phyloP scores from a whole-genome alignment of 805 yeast genomes.

The Starmerella cellae region DNA sequence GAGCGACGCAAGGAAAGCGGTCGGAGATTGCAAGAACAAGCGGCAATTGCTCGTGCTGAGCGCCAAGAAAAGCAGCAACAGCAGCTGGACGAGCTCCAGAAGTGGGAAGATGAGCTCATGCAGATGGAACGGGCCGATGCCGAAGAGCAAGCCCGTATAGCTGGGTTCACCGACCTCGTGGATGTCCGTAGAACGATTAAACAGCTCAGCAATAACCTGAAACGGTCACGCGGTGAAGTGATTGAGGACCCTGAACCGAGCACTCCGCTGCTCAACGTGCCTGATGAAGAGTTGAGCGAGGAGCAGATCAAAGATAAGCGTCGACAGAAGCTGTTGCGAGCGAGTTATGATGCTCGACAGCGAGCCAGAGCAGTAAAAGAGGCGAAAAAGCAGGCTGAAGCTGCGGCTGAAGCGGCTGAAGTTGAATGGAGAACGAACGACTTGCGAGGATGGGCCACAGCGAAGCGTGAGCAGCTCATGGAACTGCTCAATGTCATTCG shows the following conservation, averaged over 20 bases:
- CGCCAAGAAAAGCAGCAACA: constrained; percentile 77
- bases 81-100: constrained; percentile 50
- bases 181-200: constrained; percentile 52
- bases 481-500: constrained; percentile 46
- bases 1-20: constrained; percentile 78
- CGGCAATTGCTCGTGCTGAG: constrained; percentile 69
- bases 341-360: constrained; percentile 77
- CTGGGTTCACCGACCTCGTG: constrained; percentile 31
- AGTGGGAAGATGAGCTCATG: constrained; percentile 56
- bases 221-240: constrained; percentile 36
- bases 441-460: constrained; percentile 64
- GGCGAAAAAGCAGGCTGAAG: constrained; percentile 45
- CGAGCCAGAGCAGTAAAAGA: constrained; percentile 69
- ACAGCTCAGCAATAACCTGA: constrained; percentile 13
- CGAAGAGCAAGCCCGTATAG: constrained; percentile 55
- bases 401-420: constrained; percentile 52
- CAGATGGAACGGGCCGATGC: constrained; percentile 56
- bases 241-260: constrained; percentile 35
- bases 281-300: constrained; percentile 70
- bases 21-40: constrained; percentile 80
- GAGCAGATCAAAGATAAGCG: constrained; percentile 80
- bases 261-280: constrained; percentile 58
- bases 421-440: constrained; percentile 64
- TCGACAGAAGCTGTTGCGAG: constrained; percentile 66
- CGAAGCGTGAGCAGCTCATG: constrained; percentile 49